phyloP scores from a whole-genome alignment of 192 early-diverging fungal species.

The Backusella mclennaniae region DNA sequence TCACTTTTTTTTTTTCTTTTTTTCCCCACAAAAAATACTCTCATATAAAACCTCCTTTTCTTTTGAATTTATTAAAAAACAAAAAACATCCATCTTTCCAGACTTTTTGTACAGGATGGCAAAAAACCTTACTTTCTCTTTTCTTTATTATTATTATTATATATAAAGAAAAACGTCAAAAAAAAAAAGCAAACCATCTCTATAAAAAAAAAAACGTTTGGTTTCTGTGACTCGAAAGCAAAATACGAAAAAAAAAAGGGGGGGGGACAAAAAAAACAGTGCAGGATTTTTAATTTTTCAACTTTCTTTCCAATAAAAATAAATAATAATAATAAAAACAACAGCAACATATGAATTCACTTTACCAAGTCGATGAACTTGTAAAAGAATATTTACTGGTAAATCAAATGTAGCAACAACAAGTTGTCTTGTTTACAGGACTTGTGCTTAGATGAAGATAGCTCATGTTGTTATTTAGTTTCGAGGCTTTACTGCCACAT shows the following conservation, averaged over 20 bases:
- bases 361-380: conserved; percentile 61
- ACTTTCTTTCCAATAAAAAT: background rate
- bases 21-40: background rate
- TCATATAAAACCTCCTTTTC: background rate
- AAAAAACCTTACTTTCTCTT: too few relatives aligned
- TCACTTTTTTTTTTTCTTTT: background rate
- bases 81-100: background rate
- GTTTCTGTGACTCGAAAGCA: background rate
- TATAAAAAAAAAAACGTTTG: background rate
- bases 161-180: background rate
- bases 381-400: conserved; percentile 68
- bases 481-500: conserved; percentile 58
- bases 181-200: background rate
- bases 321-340: background rate
- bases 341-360: conserved; percentile 53
- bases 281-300: background rate
- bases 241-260: too few relatives aligned
- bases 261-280: too few relatives aligned
- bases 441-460: background rate
- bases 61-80: background rate
- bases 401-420: conserved; percentile 1
- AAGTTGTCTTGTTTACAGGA: too few relatives aligned
- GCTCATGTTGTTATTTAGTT: conserved; percentile 39
- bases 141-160: background rate
- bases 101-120: too few relatives aligned